Percentiles rank a stretch among this genome's conserved stretches.
These are phyloP conservation scores for Calocybe gambosa DNA, from an alignment of 1,284 basidiomycete genomes.

Conservation along the genomic window DNA sequence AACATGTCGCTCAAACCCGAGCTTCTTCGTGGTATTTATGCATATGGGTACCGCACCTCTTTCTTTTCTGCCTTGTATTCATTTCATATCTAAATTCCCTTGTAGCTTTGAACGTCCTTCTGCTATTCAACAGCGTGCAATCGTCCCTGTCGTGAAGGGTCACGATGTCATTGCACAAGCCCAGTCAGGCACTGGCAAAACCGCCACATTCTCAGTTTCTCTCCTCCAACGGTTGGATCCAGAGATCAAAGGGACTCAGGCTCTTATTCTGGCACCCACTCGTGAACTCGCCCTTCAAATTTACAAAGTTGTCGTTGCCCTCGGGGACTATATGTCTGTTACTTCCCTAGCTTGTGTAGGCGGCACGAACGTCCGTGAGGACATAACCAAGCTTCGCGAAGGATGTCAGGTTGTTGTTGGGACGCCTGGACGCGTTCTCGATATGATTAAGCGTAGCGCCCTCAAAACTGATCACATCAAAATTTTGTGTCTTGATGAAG, in stretches of 20 bases:
- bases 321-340: slow-evolving; percentile 85
- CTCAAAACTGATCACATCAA: slow-evolving; percentile 74
- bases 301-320: slow-evolving; percentile 84
- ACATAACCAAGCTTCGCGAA: slow-evolving; percentile 73
- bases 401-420: slow-evolving; percentile 77
- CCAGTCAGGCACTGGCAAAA: slow-evolving; percentile 83
- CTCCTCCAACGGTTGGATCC: slow-evolving; percentile 63
- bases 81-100: slow-evolving; percentile 1
- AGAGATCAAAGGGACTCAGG: slow-evolving; percentile 71
- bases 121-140: slow-evolving; percentile 82
- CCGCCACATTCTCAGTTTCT: slow-evolving; percentile 77
- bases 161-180: slow-evolving; percentile 84
- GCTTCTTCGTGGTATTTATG: slow-evolving; percentile 85
- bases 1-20: slow-evolving; percentile 89
- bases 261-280: slow-evolving; percentile 82
- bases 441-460: slow-evolving; percentile 81
- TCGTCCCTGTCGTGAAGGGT: slow-evolving; percentile 77
- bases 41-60: slow-evolving; percentile 60
- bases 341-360: slow-evolving; percentile 80
- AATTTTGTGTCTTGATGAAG: slow-evolving; percentile 84
- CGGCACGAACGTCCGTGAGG: slow-evolving; percentile 78
- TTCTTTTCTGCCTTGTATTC: background rate
- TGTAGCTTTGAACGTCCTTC: slow-evolving; percentile 80
- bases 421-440: slow-evolving; percentile 77
- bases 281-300: slow-evolving; percentile 90